Conservation (phyloP, 441 rosid genomes). For the Euphorbia corollata region DNA sequence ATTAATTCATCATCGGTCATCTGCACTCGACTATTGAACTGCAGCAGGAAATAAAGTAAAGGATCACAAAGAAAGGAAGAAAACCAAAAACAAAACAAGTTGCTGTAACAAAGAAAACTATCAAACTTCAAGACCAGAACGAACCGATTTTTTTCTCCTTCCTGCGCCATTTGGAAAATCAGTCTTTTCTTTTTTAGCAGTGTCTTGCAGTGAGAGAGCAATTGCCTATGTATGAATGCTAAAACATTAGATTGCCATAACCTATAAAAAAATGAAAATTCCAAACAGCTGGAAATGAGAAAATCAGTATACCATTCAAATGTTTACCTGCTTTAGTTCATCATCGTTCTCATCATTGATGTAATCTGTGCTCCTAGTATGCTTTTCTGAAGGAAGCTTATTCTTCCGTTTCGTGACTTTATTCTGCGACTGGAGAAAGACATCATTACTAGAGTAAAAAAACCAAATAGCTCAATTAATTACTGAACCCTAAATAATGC, state of each 20-base stretch:
- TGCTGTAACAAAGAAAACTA: background rate
- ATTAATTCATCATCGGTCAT: conserved; percentile 78
- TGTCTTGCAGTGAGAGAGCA: conserved; percentile 61
- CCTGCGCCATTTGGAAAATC: conserved; percentile 22
- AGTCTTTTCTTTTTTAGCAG: conserved; percentile 29
- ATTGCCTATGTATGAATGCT: conserved; percentile 44
- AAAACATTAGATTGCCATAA: background rate
- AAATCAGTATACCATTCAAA: background rate
- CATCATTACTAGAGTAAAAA: background rate
- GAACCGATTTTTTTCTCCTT: conserved; percentile 50
- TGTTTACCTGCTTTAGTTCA: conserved; percentile 45
- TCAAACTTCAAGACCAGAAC: conserved; percentile 17
- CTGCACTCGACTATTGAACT: conserved; percentile 54
- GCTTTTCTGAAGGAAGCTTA: conserved; percentile 28
- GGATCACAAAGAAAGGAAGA: conserved; percentile 5
- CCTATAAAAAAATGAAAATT: background rate
- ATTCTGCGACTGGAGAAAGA: conserved; percentile 29
- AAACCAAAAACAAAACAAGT: conserved; percentile 6
- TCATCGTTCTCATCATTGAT: conserved; percentile 33
- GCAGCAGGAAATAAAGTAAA: conserved; percentile 18
- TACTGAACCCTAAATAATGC: background rate
- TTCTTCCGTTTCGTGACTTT: conserved; percentile 33
- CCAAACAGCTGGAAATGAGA: background rate
- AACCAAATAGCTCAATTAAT: background rate
- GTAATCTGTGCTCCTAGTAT: conserved; percentile 22